These are phyloP conservation scores for Stephanodiscus triporus DNA, from an alignment of 108 stramenopile species.

Conservation along the genomic window DNA sequence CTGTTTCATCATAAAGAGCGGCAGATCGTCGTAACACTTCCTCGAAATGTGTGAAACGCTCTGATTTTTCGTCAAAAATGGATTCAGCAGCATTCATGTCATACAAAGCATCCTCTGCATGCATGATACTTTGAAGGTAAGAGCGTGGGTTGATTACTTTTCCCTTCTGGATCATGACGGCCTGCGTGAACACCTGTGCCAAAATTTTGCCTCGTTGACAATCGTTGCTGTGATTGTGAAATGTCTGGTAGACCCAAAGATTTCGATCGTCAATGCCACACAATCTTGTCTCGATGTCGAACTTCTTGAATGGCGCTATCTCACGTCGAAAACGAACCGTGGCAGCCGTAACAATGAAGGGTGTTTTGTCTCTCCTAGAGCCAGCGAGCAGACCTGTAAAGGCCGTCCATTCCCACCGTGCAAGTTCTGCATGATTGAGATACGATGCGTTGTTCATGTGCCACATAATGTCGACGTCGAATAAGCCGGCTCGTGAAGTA, in stretches of 20 bases:
- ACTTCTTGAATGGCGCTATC: conserved; percentile 58
- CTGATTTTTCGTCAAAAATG: conserved; percentile 38
- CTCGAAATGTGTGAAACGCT: conserved; percentile 36
- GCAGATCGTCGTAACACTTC: conserved; percentile 33
- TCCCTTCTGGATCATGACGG: conserved; percentile 27
- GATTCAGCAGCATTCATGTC: conserved; percentile 18
- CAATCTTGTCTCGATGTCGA: conserved; percentile 61
- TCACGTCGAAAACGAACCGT: conserved; percentile 68
- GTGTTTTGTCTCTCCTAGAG: conserved; percentile 29
- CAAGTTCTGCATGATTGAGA: conserved; percentile 71
- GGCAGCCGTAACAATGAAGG: conserved; percentile 57
- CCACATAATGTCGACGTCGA: conserved; percentile 66
- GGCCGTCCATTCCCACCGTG: conserved; percentile 71
- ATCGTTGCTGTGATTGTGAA: conserved; percentile 43
- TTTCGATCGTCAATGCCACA: conserved; percentile 60
- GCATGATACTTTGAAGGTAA: conserved; percentile 25
- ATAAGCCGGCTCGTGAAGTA: conserved; percentile 60
- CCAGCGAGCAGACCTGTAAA: conserved; percentile 53
- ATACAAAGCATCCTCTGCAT: conserved; percentile 21
- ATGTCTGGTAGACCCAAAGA: conserved; percentile 71
- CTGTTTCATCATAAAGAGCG: conserved; percentile 22
- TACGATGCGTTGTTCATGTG: conserved; percentile 83
- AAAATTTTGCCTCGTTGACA: conserved; percentile 32
- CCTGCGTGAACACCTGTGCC: conserved; percentile 43
- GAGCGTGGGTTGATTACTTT: conserved; percentile 40